phyloP scores from a whole-genome alignment of 2,329 filamentous ascomycete species.

The Curvularia sp. region DNA sequence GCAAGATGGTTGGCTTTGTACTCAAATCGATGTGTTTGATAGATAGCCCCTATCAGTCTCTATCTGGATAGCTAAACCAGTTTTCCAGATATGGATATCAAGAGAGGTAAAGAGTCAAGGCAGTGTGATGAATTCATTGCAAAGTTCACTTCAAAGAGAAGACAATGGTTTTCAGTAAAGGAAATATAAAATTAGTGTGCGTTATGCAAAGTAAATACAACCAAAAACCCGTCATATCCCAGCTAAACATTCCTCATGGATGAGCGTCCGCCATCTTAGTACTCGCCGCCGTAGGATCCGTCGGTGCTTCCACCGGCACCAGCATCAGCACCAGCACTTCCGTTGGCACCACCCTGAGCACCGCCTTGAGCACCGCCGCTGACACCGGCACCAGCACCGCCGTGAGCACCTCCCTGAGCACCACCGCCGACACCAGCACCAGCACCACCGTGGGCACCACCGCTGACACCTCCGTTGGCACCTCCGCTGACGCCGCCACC shows the following conservation, averaged over 20 bases:
- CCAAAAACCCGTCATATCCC: not conserved
- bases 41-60: not conserved
- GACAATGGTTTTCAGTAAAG: not conserved
- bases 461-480: not conserved
- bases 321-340: not conserved
- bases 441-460: slow-evolving; percentile 1
- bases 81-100: not conserved
- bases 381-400: not conserved
- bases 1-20: not conserved
- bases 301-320: not conserved
- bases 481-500: not conserved
- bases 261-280: not conserved
- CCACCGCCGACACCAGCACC: slow-evolving; percentile 6
- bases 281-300: not conserved
- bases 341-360: not conserved
- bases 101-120: not conserved
- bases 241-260: not conserved
- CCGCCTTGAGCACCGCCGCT: not conserved
- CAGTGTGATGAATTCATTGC: not conserved
- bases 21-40: not conserved
- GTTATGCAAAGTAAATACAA: not conserved
- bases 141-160: not conserved
- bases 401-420: not conserved
- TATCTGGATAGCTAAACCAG: not conserved
- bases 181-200: not conserved